Conservation (phyloP, 306 rosid genomes). For the Pachyrhizus erosus region DNA sequence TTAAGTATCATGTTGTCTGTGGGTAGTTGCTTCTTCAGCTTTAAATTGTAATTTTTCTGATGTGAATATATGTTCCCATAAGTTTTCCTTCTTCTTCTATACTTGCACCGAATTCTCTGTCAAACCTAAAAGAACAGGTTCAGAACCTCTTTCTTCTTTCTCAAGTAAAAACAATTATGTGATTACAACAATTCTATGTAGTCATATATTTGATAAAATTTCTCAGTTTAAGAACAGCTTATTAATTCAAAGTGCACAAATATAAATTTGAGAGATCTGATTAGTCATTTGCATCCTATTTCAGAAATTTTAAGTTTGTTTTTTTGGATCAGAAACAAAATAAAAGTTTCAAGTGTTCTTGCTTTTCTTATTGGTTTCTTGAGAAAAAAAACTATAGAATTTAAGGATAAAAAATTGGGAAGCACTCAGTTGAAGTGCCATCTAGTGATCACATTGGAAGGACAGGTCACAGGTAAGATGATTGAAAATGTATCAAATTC, state of each 20-base stretch:
- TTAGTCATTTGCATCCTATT: not conserved
- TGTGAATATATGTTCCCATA: no score
- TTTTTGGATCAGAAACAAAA: not conserved
- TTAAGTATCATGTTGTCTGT: no score
- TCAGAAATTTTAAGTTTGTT: not conserved
- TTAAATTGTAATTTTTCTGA: no score
- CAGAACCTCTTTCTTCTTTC: not conserved
- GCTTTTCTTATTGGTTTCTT: not conserved
- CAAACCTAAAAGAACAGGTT: not conserved
- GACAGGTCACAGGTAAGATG: not conserved
- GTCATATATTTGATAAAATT: not conserved
- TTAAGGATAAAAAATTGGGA: not conserved
- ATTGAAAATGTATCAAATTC: not conserved
- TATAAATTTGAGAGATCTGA: not conserved
- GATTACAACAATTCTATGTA: not conserved
- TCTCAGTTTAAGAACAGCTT: not conserved
- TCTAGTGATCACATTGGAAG: not conserved
- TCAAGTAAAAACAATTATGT: not conserved
- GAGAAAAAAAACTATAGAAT: not conserved
- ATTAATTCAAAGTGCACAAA: not conserved
- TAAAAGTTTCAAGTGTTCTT: not conserved
- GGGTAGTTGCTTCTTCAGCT: no score
- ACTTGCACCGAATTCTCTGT: not conserved
- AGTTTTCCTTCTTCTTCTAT: no score
- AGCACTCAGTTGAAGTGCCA: not conserved